These are phyloP conservation scores for Moesziomyces parantarcticus DNA, from an alignment of 1,284 basidiomycete genomes.

Conservation along the genomic window DNA sequence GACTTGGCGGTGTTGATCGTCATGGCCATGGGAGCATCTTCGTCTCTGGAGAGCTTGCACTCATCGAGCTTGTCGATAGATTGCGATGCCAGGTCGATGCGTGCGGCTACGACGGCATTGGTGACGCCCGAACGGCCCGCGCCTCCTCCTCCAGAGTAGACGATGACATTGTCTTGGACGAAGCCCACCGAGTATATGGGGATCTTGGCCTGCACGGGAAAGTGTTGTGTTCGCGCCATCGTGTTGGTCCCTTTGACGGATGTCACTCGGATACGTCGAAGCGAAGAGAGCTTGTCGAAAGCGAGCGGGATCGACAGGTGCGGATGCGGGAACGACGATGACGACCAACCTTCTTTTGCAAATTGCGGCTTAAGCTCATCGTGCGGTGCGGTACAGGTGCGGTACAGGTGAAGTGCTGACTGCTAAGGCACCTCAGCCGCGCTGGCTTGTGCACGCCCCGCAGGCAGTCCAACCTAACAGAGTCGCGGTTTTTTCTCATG, in stretches of 20 bases:
- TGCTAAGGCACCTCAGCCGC: too few species aligned
- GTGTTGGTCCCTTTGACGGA: not conserved
- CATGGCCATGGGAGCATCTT: conserved; percentile 66
- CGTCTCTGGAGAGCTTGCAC: conserved; percentile 54
- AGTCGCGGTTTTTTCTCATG: too few species aligned
- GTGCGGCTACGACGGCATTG: conserved; percentile 57
- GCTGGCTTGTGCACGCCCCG: too few species aligned
- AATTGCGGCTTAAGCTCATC: too few species aligned
- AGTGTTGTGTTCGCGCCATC: conserved; percentile 51
- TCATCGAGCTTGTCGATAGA: conserved; percentile 42
- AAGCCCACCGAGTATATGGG: conserved; percentile 65
- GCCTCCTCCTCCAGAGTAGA: conserved; percentile 65
- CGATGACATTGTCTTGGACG: conserved; percentile 48
- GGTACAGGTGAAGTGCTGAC: too few species aligned
- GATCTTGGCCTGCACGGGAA: conserved; percentile 48
- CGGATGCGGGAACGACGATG: too few species aligned
- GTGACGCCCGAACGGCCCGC: conserved; percentile 61
- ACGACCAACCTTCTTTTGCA: too few species aligned
- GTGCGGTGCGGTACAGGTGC: too few species aligned
- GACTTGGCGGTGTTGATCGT: conserved; percentile 41
- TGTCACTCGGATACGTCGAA: too few species aligned
- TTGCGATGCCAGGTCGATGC: conserved; percentile 24
- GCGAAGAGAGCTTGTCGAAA: not conserved
- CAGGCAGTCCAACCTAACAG: too few species aligned
- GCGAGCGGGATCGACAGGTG: too few species aligned